A percentile compares a stretch with the other conserved stretches of the same genome.
Evolutionary conservation across 2,329 filamentous ascomycete genomes (phyloP).

Genomic region (Pseudocercospora macadamiae): DNA sequence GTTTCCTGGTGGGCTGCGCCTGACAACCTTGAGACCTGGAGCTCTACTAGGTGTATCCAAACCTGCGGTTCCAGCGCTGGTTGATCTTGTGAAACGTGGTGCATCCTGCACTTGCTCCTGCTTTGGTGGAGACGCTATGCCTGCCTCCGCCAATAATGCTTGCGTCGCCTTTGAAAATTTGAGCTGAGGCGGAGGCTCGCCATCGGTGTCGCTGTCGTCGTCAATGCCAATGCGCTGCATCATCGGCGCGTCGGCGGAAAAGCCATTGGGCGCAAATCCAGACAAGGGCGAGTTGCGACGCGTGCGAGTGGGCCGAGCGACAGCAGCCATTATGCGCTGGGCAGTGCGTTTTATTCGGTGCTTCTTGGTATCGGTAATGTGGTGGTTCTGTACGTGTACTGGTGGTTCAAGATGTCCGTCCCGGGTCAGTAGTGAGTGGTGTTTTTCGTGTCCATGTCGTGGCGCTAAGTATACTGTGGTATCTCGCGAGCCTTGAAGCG

Average conservation of each 20-base stretch:
- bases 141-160: constrained; percentile 68
- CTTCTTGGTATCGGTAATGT: constrained; percentile 20
- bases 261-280: constrained; percentile 49
- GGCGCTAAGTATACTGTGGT: constrained; percentile 36
- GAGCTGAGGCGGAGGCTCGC: constrained; percentile 85
- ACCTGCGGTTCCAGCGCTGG: constrained; percentile 32
- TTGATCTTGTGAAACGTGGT: constrained; percentile 33
- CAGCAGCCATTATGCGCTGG: constrained; percentile 39
- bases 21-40: constrained; percentile 40
- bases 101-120: constrained; percentile 44
- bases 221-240: constrained; percentile 60
- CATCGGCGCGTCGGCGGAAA: constrained; percentile 49
- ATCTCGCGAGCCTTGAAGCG: constrained; percentile 27
- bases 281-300: constrained; percentile 53
- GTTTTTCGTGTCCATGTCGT: constrained; percentile 29
- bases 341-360: constrained; percentile 28
- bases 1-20: constrained; percentile 39
- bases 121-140: constrained; percentile 59
- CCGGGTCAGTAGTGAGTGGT: constrained; percentile 26
- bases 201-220: constrained; percentile 86
- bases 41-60: constrained; percentile 41
- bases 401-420: constrained; percentile 21
- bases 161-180: constrained; percentile 92
- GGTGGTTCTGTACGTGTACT: constrained; percentile 27
- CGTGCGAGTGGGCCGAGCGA: constrained; percentile 37